Evolutionary conservation across 139 green algal species (phyloP).

Genomic region (Chlamydomonas eustigma): DNA sequence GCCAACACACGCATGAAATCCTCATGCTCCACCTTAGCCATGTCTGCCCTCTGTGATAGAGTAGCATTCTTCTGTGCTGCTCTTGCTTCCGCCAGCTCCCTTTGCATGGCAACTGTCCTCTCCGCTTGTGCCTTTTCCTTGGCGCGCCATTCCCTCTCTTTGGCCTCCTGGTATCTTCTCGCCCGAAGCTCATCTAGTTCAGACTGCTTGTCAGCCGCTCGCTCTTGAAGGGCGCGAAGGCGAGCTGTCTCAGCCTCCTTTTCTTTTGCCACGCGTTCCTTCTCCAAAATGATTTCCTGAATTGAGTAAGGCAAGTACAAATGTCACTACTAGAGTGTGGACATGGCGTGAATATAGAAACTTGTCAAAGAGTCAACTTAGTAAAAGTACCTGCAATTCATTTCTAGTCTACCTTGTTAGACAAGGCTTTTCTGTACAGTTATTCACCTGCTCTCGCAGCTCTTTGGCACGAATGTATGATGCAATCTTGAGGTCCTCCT

Average conservation of each 20-base stretch:
- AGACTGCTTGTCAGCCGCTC: constrained; percentile 65
- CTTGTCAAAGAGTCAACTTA: too few species aligned
- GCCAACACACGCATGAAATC: constrained; percentile 74
- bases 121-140: constrained; percentile 61
- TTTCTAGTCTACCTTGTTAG: too few species aligned
- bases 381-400: too few species aligned
- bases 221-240: constrained; percentile 79
- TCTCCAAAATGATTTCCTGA: constrained; percentile 55
- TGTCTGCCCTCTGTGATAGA: constrained; percentile 61
- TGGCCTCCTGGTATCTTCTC: constrained; percentile 34
- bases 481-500: constrained; percentile 75
- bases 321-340: too few species aligned
- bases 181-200: constrained; percentile 84
- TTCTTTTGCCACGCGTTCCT: constrained; percentile 65
- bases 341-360: not conserved
- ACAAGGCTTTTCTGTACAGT: too few species aligned
- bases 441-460: constrained; percentile 54
- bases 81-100: constrained; percentile 61
- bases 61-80: constrained; percentile 68
- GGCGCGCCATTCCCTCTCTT: constrained; percentile 71
- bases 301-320: too few species aligned
- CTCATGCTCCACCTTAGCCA: constrained; percentile 65
- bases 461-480: constrained; percentile 75
- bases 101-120: constrained; percentile 47
- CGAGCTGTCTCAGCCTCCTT: constrained; percentile 82